A percentile compares a stretch with the other conserved stretches of the same genome.
Conservation (phyloP, 768 basidiomycete genomes). For the Butyriboletus loyo region DNA sequence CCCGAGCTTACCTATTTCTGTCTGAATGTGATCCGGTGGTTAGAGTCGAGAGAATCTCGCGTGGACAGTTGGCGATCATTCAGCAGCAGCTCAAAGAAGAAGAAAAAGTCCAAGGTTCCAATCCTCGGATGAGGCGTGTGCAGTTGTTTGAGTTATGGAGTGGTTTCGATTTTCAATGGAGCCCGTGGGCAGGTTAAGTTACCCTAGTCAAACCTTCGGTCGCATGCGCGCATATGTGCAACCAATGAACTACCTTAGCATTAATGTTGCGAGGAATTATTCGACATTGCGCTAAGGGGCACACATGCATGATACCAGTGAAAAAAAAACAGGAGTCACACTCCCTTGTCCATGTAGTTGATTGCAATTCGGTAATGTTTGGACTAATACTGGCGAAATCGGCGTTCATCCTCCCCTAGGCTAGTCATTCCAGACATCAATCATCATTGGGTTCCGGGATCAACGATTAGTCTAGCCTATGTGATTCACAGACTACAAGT, state of each 20-base stretch:
- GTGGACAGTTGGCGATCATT: conserved; percentile 86
- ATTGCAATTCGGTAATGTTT: too few species aligned
- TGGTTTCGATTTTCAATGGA: not conserved
- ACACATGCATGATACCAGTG: not conserved
- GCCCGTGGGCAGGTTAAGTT: conserved; percentile 7
- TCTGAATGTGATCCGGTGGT: not conserved
- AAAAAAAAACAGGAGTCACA: too few species aligned
- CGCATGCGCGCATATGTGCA: conserved; percentile 3
- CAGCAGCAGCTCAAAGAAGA: conserved; percentile 65
- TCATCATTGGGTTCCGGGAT: not conserved
- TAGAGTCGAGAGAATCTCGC: conserved; percentile 74
- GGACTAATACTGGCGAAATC: too few species aligned
- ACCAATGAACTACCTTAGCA: conserved; percentile 6
- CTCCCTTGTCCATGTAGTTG: too few species aligned
- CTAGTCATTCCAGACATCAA: not conserved
- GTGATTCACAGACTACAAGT: too few species aligned
- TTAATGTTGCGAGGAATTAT: not conserved
- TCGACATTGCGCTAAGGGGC: not conserved
- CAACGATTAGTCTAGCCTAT: not conserved
- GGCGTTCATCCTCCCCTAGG: too few species aligned
- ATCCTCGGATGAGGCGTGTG: conserved; percentile 57
- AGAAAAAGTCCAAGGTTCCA: conserved; percentile 70
- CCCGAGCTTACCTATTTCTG: not conserved
- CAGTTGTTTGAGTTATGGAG: not conserved
- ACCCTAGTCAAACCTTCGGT: conserved; percentile 7